Base-by-base conservation (phyloP, 2,329 filamentous ascomycete genomes). In the Aspergillus proliferans region DNA sequence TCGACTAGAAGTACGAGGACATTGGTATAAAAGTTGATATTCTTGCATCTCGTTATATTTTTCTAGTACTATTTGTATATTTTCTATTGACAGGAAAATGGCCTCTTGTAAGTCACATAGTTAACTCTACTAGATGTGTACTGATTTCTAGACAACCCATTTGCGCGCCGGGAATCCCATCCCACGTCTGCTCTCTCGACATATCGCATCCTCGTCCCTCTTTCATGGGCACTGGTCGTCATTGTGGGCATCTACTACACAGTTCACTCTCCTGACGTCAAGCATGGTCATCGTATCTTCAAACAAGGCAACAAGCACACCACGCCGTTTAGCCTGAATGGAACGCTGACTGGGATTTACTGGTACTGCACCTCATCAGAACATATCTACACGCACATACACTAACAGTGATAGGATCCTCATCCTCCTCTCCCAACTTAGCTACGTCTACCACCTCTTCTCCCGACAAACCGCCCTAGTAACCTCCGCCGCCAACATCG, bases 401-500 rank as follows among this genome's bases (percentile, higher is more conserved):
- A 8, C 26, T 50, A 39, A 57, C 21, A 4, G 14, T 34, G 14
- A 5, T 50, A 88, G 85, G 84, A 69, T 89, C 53, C 70, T 84
- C 45, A 79, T 94, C 51, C 87, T 88, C 65, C 68, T 90, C 58
- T 76, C 88, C 34, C 90, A 95, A 66, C 72, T 85, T 47, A 83
- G 80, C 58, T 95, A 94, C 68, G 76, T 90, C 51, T 81, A 77
- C 60, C 83, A 88, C 60, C 81, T 95, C 56, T 94, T 89, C 76
- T 84, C 82, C 43, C 74, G 76, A 56, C 81, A 85, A 57, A 64
- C 76, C 42, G 79, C 80, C 24, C 76, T 80, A 47, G 80, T 88
- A 54, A 80, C 81, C 52, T 78, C 82, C 14, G 87, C 89, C 19
- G 86, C 85, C 56, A 84, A 87, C 57, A 85, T 94, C 12, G 89